Conservation (phyloP, 768 basidiomycete genomes). For the Suillus placidus region DNA sequence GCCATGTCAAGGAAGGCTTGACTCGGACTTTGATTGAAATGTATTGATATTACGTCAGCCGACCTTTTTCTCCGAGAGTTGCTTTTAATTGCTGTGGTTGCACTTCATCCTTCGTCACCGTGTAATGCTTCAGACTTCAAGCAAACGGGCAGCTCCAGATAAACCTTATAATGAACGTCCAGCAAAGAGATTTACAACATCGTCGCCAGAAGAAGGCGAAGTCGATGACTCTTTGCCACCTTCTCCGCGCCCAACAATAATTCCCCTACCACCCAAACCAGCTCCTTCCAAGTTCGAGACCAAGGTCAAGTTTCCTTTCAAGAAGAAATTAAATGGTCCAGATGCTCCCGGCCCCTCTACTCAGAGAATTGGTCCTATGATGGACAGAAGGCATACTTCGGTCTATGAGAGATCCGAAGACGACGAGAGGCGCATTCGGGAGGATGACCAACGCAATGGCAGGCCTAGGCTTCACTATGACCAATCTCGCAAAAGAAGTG, state of each 20-base stretch:
- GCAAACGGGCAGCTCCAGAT: conserved; percentile 62
- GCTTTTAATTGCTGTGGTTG: conserved; percentile 2
- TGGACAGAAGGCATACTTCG: conserved; percentile 20
- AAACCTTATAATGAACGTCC: conserved; percentile 54
- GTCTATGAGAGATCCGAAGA: conserved; percentile 46
- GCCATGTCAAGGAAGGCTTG: neutral
- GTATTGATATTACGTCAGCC: conserved; percentile 14
- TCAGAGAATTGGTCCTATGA: conserved; percentile 28
- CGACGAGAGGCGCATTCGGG: conserved; percentile 45
- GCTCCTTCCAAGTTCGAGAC: conserved; percentile 37
- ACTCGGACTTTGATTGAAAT: neutral
- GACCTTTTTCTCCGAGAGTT: conserved; percentile 13
- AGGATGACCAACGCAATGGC: conserved; percentile 36
- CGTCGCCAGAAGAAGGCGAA: conserved; percentile 81
- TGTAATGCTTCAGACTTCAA: conserved; percentile 22
- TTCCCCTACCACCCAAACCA: conserved; percentile 39
- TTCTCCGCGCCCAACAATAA: conserved; percentile 18
- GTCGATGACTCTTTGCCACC: conserved; percentile 57
- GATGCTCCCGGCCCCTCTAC: conserved; percentile 26
- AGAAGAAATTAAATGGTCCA: conserved; percentile 46
- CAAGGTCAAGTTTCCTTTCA: conserved; percentile 79
- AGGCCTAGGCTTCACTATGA: conserved; percentile 25
- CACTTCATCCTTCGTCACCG: neutral
- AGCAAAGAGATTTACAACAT: conserved; percentile 57
- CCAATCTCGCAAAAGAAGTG: conserved; percentile 9